Percentiles rank a stretch among this genome's conserved stretches.
Evolutionary conservation across 1,284 basidiomycete species (phyloP).

Genomic region (Schizophyllum amplum): DNA sequence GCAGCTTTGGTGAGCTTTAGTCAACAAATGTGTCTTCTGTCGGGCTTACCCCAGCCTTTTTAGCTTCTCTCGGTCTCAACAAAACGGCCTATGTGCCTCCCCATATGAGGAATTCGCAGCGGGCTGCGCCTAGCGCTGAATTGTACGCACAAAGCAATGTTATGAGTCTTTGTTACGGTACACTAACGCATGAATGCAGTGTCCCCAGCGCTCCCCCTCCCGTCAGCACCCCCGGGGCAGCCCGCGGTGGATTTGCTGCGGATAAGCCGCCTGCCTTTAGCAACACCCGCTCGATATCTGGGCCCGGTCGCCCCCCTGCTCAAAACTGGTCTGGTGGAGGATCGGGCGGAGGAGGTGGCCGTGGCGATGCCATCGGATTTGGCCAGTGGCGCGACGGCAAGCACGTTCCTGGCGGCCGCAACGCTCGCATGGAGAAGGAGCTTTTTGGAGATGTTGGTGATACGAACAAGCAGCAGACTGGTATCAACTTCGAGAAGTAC

Average conservation of each 20-base stretch:
- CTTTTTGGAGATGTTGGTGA: slow-evolving; percentile 90
- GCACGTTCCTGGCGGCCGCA: slow-evolving; percentile 77
- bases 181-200: slow-evolving; percentile 40
- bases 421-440: slow-evolving; percentile 89
- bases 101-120: slow-evolving; percentile 78
- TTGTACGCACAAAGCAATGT: no score
- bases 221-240: slow-evolving; percentile 42
- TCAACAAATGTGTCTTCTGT: not conserved
- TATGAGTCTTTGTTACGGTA: slow-evolving; percentile 26
- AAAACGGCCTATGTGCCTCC: slow-evolving; percentile 91
- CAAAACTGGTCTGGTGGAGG: slow-evolving; percentile 4
- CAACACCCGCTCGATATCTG: slow-evolving; percentile 36
- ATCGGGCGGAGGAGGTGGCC: slow-evolving; percentile 32
- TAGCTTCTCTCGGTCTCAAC: slow-evolving; percentile 63
- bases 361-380: slow-evolving; percentile 53
- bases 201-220: slow-evolving; percentile 44
- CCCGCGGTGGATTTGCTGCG: slow-evolving; percentile 43
- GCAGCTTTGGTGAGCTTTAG: slow-evolving; percentile 65
- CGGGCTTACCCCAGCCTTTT: slow-evolving; percentile 5
- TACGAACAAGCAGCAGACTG: slow-evolving; percentile 81
- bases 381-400: slow-evolving; percentile 89
- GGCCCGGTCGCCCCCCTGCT: slow-evolving; percentile 18
- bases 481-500: slow-evolving; percentile 99
- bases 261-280: slow-evolving; percentile 26
- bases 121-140: slow-evolving; percentile 47